A percentile compares a stretch with the other conserved stretches of the same genome.
These are phyloP conservation scores for Plantago elongata DNA, from an alignment of 257 asterid species.

Conservation along the genomic window DNA sequence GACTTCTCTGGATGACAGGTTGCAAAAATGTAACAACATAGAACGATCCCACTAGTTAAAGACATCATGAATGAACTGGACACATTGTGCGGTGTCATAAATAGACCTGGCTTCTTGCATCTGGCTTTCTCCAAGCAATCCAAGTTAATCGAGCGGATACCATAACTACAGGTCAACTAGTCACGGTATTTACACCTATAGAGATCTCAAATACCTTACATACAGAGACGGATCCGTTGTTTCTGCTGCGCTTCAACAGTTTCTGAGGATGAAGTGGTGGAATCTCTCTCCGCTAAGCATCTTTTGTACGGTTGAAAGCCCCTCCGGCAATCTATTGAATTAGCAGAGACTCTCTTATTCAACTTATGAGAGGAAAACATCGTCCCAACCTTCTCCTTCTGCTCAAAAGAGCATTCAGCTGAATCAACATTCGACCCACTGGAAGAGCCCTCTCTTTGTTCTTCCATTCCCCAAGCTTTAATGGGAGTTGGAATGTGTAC, in stretches of 20 bases:
- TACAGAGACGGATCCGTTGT: slow-evolving; percentile 46
- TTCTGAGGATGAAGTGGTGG: slow-evolving; percentile 21
- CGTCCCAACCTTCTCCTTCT: slow-evolving; percentile 17
- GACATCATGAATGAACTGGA: no score
- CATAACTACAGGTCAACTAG: neutral
- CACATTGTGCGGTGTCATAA: no score
- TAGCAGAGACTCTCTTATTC: slow-evolving; percentile 30
- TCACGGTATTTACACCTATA: neutral
- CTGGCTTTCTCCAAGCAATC: no score
- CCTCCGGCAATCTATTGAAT: slow-evolving; percentile 29
- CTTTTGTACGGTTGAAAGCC: slow-evolving; percentile 89
- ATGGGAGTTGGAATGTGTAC: slow-evolving; percentile 57
- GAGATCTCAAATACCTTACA: slow-evolving; percentile 14
- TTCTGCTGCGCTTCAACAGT: slow-evolving; percentile 50
- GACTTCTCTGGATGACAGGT: no score
- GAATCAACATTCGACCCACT: slow-evolving; percentile 37
- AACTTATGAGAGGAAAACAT: slow-evolving; percentile 24
- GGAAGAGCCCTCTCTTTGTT: slow-evolving; percentile 44
- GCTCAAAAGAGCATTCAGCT: slow-evolving; percentile 8
- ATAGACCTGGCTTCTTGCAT: no score
- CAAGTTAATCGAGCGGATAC: no score
- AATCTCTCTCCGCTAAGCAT: slow-evolving; percentile 46
- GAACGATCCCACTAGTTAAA: no score
- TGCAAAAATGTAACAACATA: no score
- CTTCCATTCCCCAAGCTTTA: slow-evolving; percentile 28